Evolutionary conservation across 2,329 filamentous ascomycete genomes (phyloP).

Genomic region (Lomentospora prolificans): DNA sequence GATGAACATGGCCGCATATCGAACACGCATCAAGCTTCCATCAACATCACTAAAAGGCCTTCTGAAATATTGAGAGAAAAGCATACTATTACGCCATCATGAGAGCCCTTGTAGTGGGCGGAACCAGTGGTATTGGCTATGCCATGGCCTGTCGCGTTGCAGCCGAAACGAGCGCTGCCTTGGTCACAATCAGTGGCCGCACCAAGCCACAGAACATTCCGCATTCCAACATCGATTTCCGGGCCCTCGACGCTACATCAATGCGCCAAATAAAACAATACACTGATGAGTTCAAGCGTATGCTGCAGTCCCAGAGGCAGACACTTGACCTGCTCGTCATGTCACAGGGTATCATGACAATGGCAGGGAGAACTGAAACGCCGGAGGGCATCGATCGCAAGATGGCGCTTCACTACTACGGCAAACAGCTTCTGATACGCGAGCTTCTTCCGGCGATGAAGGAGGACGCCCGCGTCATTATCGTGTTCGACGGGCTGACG

Average conservation of each 20-base stretch:
- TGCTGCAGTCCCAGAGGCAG: slow-evolving; percentile 12
- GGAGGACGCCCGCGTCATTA: slow-evolving; percentile 26
- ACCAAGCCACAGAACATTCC: slow-evolving; percentile 13
- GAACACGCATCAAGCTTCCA: too few relatives aligned
- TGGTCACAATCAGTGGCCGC: background rate
- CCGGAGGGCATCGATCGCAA: slow-evolving; percentile 34
- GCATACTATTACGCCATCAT: too few relatives aligned
- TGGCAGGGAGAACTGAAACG: slow-evolving; percentile 27
- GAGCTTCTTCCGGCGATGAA: slow-evolving; percentile 28
- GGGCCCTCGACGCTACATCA: slow-evolving; percentile 22
- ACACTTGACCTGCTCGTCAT: slow-evolving; percentile 28
- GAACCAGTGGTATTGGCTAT: background rate
- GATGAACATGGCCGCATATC: too few relatives aligned
- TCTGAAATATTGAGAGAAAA: too few relatives aligned
- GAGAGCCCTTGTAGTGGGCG: background rate
- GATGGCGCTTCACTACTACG: slow-evolving; percentile 36
- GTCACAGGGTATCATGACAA: slow-evolving; percentile 26
- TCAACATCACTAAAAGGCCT: too few relatives aligned
- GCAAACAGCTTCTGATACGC: slow-evolving; percentile 30
- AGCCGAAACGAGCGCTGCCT: background rate
- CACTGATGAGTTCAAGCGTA: slow-evolving; percentile 17
- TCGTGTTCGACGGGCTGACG: slow-evolving; percentile 22
- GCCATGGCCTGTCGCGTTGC: background rate
- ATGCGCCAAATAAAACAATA: slow-evolving; percentile 25
- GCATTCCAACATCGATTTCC: slow-evolving; percentile 23